These are phyloP conservation scores for Russula brevipes DNA, from an alignment of 768 basidiomycete genomes.

Conservation along the genomic window DNA sequence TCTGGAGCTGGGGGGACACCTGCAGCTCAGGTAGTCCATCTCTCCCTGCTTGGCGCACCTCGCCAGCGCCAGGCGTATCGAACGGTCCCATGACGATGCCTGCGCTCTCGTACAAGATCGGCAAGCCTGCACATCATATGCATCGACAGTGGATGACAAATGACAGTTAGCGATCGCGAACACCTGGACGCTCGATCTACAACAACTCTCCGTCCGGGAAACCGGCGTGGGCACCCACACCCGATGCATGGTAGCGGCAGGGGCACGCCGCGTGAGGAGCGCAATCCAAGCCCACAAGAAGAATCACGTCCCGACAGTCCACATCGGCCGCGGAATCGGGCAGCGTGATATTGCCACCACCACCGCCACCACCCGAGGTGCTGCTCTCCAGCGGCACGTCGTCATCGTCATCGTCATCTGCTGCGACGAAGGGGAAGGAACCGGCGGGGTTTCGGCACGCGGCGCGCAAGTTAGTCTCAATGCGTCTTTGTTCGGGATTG, in stretches of 20 bases:
- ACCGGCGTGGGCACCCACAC: constrained; percentile 4
- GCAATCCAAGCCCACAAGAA: not conserved
- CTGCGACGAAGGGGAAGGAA: constrained; percentile 31
- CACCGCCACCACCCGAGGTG: not conserved
- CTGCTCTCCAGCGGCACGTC: not conserved
- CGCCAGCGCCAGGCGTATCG: not conserved
- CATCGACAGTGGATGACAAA: not conserved
- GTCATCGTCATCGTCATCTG: not conserved
- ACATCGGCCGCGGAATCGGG: not conserved
- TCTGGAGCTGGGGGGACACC: not conserved
- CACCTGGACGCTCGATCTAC: not conserved
- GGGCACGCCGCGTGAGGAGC: constrained; percentile 5
- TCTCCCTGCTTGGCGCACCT: constrained; percentile 6
- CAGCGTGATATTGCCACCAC: not conserved
- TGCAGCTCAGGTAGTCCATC: not conserved
- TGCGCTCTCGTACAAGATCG: not conserved
- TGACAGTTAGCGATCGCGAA: not conserved
- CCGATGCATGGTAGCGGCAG: constrained; percentile 18
- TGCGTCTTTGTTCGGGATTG: constrained; percentile 51
- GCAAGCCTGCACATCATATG: not conserved
- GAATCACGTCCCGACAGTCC: not conserved
- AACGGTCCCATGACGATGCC: not conserved
- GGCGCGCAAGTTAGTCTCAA: constrained; percentile 61
- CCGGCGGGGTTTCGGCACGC: constrained; percentile 33
- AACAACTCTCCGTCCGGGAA: not conserved